Conservation (phyloP, 2,329 filamentous ascomycete species). For the Pseudogymnoascus sp. region DNA sequence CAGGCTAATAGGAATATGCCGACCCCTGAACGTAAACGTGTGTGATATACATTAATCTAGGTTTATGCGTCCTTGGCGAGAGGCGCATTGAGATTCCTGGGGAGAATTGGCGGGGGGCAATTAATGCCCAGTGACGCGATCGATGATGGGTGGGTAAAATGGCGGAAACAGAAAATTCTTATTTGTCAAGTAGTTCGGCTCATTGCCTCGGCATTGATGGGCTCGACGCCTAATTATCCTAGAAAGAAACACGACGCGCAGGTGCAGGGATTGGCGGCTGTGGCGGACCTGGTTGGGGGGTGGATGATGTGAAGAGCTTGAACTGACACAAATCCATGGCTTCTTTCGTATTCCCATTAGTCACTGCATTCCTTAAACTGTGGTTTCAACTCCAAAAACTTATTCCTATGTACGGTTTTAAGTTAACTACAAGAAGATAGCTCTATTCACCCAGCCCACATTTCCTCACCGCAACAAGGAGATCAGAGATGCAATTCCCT, state of each 20-base stretch:
- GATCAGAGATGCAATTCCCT: background rate
- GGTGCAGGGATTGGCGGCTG: no score
- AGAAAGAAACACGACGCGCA: background rate
- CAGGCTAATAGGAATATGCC: background rate
- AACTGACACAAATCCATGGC: background rate
- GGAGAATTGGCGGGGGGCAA: background rate
- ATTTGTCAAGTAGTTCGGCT: background rate
- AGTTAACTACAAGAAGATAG: conserved; percentile 2
- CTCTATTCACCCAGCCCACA: background rate
- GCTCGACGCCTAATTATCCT: background rate
- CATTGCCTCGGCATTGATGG: background rate
- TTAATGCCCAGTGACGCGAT: background rate
- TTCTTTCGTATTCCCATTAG: background rate
- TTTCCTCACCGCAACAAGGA: background rate
- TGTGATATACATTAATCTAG: background rate
- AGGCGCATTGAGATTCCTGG: background rate
- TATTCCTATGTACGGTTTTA: background rate
- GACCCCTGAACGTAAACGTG: background rate
- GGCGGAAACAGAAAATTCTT: background rate
- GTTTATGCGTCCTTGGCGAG: background rate
- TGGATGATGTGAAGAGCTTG: background rate
- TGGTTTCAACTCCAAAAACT: no score
- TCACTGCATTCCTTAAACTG: background rate
- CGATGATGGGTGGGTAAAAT: background rate
- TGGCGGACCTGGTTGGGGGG: no score